A percentile compares a stretch with the other conserved stretches of the same genome.
Conservation (phyloP, 495 filamentous ascomycete species). For the Lasiosphaeris hirsuta region DNA sequence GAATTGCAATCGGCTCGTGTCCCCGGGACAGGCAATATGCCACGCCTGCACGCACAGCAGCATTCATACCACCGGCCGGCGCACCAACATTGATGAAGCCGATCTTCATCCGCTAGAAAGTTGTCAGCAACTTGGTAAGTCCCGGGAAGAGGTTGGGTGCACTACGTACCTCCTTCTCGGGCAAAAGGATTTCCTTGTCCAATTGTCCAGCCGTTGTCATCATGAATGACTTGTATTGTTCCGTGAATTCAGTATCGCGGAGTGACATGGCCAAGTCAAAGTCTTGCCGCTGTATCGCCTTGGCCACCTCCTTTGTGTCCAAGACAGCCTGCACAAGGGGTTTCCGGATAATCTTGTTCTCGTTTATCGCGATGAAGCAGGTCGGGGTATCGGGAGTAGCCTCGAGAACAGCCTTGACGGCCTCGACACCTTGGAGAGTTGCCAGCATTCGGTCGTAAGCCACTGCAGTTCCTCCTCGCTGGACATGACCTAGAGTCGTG, state of each 20-base stretch:
- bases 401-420: conserved; percentile 93
- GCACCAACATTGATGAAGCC: conserved; percentile 96
- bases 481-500: conserved; percentile 94
- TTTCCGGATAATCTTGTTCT: conserved; percentile 95
- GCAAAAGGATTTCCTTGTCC: conserved; percentile 49
- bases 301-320: conserved; percentile 77
- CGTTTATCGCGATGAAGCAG: conserved; percentile 89
- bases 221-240: conserved; percentile 85
- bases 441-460: conserved; percentile 93
- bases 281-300: conserved; percentile 73
- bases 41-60: conserved; percentile 88
- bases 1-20: conserved; percentile 84
- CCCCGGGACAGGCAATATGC: conserved; percentile 95
- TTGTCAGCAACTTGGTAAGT: conserved; percentile 18
- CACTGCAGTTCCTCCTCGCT: conserved; percentile 86
- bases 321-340: conserved; percentile 84
- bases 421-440: conserved; percentile 92
- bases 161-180: conserved; percentile 64
- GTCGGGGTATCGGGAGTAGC: conserved; percentile 85
- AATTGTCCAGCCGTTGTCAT: conserved; percentile 69
- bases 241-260: conserved; percentile 88
- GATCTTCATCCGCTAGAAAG: conserved; percentile 74
- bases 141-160: neutral
- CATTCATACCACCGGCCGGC: conserved; percentile 98
- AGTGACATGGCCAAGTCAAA: conserved; percentile 83